phyloP scores from a whole-genome alignment of 2,329 filamentous ascomycete species.

The Paracorniculantispora psalliotae region DNA sequence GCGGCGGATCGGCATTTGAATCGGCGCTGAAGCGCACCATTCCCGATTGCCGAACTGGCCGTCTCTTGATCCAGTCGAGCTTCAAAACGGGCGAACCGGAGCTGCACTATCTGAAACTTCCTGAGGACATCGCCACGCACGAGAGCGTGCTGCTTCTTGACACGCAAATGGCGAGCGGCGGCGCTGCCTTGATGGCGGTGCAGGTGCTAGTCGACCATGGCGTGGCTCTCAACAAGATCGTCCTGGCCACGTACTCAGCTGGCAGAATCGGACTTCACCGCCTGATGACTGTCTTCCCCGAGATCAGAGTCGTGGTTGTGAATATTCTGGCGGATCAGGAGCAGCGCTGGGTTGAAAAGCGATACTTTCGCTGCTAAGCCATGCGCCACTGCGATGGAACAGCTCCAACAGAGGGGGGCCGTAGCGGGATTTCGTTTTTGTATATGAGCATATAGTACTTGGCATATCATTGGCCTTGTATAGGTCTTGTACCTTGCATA shows the following conservation, averaged over 20 bases:
- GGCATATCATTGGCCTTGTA: background rate
- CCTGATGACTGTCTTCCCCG: constrained; percentile 82
- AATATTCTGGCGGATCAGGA: constrained; percentile 77
- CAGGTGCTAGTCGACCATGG: constrained; percentile 94
- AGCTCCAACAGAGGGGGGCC: background rate
- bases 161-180: constrained; percentile 90
- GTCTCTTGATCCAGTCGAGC: constrained; percentile 87
- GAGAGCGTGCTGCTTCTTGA: constrained; percentile 83
- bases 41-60: constrained; percentile 84
- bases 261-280: constrained; percentile 79
- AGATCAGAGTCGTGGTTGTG: constrained; percentile 80
- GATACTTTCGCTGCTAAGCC: constrained; percentile 77
- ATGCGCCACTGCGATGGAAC: background rate
- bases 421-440: background rate
- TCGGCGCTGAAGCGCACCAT: constrained; percentile 84
- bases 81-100: constrained; percentile 83
- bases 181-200: constrained; percentile 84
- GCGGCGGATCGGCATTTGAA: constrained; percentile 85
- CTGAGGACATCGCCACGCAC: constrained; percentile 66
- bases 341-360: constrained; percentile 82
- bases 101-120: constrained; percentile 81
- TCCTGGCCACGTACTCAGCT: constrained; percentile 89
- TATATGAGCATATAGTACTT: constrained; percentile 4
- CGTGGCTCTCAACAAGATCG: constrained; percentile 75
- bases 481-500: background rate